A percentile compares a stretch with the other conserved stretches of the same genome.
These are phyloP conservation scores for Bipolaris zeicola DNA, from an alignment of 2,329 filamentous ascomycete species.

Conservation along the genomic window DNA sequence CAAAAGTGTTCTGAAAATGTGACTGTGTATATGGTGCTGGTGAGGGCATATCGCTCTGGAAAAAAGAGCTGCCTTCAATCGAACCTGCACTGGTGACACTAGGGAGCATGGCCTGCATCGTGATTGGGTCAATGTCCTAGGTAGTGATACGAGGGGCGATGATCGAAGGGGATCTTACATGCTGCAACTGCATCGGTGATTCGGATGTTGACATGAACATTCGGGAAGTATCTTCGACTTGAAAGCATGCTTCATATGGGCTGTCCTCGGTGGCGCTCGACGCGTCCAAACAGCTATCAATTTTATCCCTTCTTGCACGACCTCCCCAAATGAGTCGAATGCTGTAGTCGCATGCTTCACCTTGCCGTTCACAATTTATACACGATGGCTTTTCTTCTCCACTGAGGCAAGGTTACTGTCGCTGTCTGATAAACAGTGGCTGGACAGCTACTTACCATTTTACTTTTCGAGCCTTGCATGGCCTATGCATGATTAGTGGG, in stretches of 20 bases:
- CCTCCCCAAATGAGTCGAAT: slow-evolving; percentile 83
- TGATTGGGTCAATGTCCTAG: slow-evolving; percentile 35
- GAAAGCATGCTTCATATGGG: slow-evolving; percentile 38
- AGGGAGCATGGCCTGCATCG: slow-evolving; percentile 26
- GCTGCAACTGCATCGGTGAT: slow-evolving; percentile 21
- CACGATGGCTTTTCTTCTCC: slow-evolving; percentile 78
- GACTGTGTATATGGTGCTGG: slow-evolving; percentile 21
- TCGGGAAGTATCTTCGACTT: slow-evolving; percentile 33
- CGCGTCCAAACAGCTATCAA: slow-evolving; percentile 30
- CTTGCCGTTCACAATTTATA: slow-evolving; percentile 72
- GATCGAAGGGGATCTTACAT: slow-evolving; percentile 35
- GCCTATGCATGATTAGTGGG: slow-evolving; percentile 56
- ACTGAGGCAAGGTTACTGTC: slow-evolving; percentile 45
- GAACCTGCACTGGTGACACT: slow-evolving; percentile 14
- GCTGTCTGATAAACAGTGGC: not conserved
- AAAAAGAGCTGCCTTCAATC: slow-evolving; percentile 24
- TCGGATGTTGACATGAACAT: slow-evolving; percentile 28
- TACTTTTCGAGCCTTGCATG: slow-evolving; percentile 78
- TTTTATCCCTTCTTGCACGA: slow-evolving; percentile 65
- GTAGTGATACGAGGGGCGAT: slow-evolving; percentile 28
- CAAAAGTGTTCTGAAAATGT: slow-evolving; percentile 30
- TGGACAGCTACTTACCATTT: slow-evolving; percentile 64
- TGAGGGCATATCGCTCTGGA: slow-evolving; percentile 12
- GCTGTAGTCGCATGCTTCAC: slow-evolving; percentile 78
- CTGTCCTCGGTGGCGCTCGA: slow-evolving; percentile 35